Percentiles rank a stretch among this genome's conserved stretches.
Evolutionary conservation across 805 yeast genomes (phyloP).

Genomic region (Kuraishia ogatae): DNA sequence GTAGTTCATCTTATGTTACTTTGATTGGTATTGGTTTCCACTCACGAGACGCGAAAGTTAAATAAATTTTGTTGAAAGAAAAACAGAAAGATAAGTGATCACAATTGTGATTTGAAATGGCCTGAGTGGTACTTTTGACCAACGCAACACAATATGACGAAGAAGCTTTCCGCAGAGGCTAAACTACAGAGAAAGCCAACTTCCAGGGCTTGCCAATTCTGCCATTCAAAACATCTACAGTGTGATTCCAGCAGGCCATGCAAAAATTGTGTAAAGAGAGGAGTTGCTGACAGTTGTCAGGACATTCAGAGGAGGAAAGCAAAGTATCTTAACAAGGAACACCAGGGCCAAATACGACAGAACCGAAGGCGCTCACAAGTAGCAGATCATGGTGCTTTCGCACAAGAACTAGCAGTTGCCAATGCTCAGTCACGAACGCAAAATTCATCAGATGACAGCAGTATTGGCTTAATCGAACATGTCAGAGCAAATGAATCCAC

Average conservation of each 20-base stretch:
- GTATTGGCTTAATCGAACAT: background rate
- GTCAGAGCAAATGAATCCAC: background rate
- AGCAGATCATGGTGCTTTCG: background rate
- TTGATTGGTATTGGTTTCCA: background rate
- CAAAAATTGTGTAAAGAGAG: constrained; percentile 57
- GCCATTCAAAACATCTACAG: constrained; percentile 67
- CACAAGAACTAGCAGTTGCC: background rate
- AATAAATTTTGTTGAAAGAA: no score
- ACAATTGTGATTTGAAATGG: background rate
- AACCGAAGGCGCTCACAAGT: background rate
- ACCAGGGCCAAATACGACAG: background rate
- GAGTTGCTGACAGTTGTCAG: constrained; percentile 42
- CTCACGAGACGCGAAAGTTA: background rate
- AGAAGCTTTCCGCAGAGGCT: constrained; percentile 43
- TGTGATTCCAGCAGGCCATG: constrained; percentile 68
- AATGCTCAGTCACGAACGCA: background rate
- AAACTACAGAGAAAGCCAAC: constrained; percentile 53
- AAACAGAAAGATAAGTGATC: no score
- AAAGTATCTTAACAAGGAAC: constrained; percentile 2
- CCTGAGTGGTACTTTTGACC: background rate
- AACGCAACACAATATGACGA: constrained; percentile 39
- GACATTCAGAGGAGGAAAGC: constrained; percentile 44
- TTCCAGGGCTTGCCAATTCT: constrained; percentile 60
- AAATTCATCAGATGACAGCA: background rate
- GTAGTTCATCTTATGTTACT: background rate